phyloP scores from a whole-genome alignment of 352 stramenopile genomes.

The Globisporangium rhizosaccharum region DNA sequence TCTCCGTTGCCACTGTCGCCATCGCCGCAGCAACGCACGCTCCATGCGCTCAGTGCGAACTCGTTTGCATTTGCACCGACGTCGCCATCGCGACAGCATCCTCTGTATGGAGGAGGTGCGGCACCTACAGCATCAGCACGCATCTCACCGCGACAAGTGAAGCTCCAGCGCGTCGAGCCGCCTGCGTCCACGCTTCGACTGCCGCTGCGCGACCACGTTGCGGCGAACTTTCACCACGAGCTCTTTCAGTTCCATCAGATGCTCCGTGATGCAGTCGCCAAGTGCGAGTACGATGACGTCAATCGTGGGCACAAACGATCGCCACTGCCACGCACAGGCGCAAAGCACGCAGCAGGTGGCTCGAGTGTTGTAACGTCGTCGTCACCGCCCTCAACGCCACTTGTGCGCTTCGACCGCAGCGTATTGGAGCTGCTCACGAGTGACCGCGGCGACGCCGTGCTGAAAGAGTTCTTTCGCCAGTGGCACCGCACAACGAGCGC shows the following conservation, averaged over 20 bases:
- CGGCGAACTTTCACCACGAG: slow-evolving; percentile 46
- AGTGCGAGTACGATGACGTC: not conserved
- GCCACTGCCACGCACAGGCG: slow-evolving; percentile 3
- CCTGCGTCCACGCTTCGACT: slow-evolving; percentile 3
- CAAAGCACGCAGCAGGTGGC: too few relatives aligned
- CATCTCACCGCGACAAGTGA: slow-evolving; percentile 24
- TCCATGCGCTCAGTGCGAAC: not conserved
- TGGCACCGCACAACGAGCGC: slow-evolving; percentile 25
- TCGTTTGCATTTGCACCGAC: slow-evolving; percentile 1
- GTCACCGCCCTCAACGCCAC: not conserved
- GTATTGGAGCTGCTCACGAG: slow-evolving; percentile 60
- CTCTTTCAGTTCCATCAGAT: slow-evolving; percentile 71
- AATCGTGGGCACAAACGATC: not conserved
- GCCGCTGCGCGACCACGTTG: slow-evolving; percentile 29
- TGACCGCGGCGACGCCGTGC: slow-evolving; percentile 53
- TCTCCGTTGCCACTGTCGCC: not conserved
- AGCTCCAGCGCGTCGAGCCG: slow-evolving; percentile 22
- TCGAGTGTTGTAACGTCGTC: not conserved
- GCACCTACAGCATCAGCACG: slow-evolving; percentile 3
- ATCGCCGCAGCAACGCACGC: not conserved
- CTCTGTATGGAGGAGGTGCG: not conserved
- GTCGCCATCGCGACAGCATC: slow-evolving; percentile 8
- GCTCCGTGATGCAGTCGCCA: slow-evolving; percentile 33
- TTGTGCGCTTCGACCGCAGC: slow-evolving; percentile 14
- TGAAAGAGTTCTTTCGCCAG: slow-evolving; percentile 57